Evolutionary conservation across 257 asterid species (phyloP).

Genomic region (Rhazya stricta): DNA sequence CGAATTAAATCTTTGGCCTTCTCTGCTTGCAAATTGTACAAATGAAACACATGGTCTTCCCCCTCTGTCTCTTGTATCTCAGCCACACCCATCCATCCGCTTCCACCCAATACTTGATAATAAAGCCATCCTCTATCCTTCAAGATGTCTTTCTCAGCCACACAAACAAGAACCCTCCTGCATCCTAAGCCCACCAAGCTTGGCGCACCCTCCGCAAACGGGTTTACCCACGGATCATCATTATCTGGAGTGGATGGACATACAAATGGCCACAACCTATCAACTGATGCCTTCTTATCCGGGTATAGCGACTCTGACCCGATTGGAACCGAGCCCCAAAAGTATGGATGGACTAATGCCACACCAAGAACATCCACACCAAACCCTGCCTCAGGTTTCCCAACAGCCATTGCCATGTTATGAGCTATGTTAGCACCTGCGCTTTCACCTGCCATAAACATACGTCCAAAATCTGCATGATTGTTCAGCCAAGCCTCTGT

Average conservation of each 20-base stretch:
- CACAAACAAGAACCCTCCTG: constrained; percentile 22
- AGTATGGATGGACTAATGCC: constrained; percentile 29
- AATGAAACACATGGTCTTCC: constrained; percentile 35
- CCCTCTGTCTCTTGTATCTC: constrained; percentile 39
- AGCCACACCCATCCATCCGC: constrained; percentile 40
- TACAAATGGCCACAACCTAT: constrained; percentile 22
- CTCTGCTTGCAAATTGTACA: constrained; percentile 17
- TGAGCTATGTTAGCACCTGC: constrained; percentile 42
- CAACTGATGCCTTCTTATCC: constrained; percentile 15
- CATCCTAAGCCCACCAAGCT: constrained; percentile 28
- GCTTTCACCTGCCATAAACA: constrained; percentile 37
- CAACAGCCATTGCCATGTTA: constrained; percentile 34
- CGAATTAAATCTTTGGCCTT: constrained; percentile 34
- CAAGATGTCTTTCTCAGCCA: constrained; percentile 39
- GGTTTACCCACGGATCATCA: constrained; percentile 37
- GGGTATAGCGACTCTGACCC: constrained; percentile 21
- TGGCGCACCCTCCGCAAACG: constrained; percentile 20
- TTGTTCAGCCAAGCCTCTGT: constrained; percentile 31
- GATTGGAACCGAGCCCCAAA: constrained; percentile 30
- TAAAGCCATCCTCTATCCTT: constrained; percentile 38
- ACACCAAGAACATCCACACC: constrained; percentile 27
- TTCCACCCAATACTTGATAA: constrained; percentile 26
- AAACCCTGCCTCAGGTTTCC: constrained; percentile 25
- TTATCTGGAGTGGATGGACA: constrained; percentile 20
- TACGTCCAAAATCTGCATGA: constrained; percentile 27